Base-by-base conservation (phyloP, 2,329 filamentous ascomycete genomes). In the Monascus ruber region DNA sequence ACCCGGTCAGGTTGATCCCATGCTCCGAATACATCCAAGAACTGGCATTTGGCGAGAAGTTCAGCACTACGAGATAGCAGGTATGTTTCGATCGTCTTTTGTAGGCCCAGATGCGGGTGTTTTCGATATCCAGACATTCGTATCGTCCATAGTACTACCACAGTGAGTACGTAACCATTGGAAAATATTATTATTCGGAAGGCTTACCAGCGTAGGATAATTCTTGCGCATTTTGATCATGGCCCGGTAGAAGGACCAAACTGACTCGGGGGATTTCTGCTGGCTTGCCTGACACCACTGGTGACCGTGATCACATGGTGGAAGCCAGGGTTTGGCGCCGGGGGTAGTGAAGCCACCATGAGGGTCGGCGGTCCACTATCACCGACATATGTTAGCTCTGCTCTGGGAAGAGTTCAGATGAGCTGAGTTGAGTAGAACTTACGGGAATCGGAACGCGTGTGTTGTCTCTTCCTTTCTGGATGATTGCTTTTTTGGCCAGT, bases 251-350 rank as follows among this genome's bases (percentile, higher is more conserved):
- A 75, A 79, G 36, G 64, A 58, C 49, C 76, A 70, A 17, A 79
- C 69, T 8, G 70, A 75, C 8, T 43, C 39, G 2, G 42, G 39
- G 35, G 48, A 43, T 24, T 40, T 29, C 17, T 41, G 40, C 32
- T 57, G 52, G 5, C 62, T 47, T 1, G 66, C 68, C 26, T 73
- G 77, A 51, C 84, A 84, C 61, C 78, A 67, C 26, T 65, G 55
- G 2, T 53, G 52, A 52, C 74, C 76, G 50, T 74, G 71, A 44
- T 77, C 70, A 51, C 80, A 74, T 26, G 74, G 70, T 17, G 70
- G 67, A 70, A 83, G 82, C 81, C 81, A 84, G 2, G 79, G 77
- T 27, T 49, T 36, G n/a, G 36, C 41, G 10, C 40, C 42, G 6
- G 41, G 41, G 28, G 37, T 38, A 8, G 41, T 44, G 39, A 49